phyloP scores from a whole-genome alignment of 2,329 filamentous ascomycete species.

The Chaetomiaceae sp. region DNA sequence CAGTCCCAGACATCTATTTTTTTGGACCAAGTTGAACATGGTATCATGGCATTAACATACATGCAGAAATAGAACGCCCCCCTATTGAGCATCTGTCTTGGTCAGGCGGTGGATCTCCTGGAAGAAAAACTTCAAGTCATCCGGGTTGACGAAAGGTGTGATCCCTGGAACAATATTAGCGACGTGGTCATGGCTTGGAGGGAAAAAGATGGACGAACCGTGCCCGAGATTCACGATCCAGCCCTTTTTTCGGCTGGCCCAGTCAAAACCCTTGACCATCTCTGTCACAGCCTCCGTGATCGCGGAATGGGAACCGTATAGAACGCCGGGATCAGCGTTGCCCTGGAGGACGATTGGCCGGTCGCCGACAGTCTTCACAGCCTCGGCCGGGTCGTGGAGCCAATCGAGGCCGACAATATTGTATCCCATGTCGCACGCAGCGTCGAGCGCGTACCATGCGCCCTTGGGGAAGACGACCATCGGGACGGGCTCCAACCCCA shows the following conservation, averaged over 20 bases:
- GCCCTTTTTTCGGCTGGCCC: conserved; percentile 71
- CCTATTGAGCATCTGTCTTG: conserved; percentile 33
- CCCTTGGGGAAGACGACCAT: conserved; percentile 99
- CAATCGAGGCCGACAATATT: conserved; percentile 93
- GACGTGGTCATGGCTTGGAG: conserved; percentile 20
- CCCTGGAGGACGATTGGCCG: conserved; percentile 79
- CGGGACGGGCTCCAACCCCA: conserved; percentile 75
- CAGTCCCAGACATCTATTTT: not conserved
- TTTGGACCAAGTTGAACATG: not conserved
- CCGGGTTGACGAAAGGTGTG: conserved; percentile 89
- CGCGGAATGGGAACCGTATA: conserved; percentile 77
- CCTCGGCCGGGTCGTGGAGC: conserved; percentile 83
- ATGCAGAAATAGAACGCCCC: not conserved
- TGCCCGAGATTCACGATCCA: conserved; percentile 98
- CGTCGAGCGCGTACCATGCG: conserved; percentile 89
- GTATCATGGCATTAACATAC: conserved; percentile 4
- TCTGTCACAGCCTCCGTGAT: conserved; percentile 79
- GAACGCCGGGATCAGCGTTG: conserved; percentile 88
- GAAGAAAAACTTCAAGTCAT: conserved; percentile 90
- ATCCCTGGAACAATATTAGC: conserved; percentile 56
- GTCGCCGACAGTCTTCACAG: conserved; percentile 72
- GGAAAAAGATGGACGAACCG: conserved; percentile 52
- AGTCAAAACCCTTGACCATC: conserved; percentile 82
- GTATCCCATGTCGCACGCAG: conserved; percentile 83
- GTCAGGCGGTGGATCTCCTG: conserved; percentile 78